These are phyloP conservation scores for Candida stauntonica DNA, from an alignment of 805 yeast genomes.

Conservation along the genomic window DNA sequence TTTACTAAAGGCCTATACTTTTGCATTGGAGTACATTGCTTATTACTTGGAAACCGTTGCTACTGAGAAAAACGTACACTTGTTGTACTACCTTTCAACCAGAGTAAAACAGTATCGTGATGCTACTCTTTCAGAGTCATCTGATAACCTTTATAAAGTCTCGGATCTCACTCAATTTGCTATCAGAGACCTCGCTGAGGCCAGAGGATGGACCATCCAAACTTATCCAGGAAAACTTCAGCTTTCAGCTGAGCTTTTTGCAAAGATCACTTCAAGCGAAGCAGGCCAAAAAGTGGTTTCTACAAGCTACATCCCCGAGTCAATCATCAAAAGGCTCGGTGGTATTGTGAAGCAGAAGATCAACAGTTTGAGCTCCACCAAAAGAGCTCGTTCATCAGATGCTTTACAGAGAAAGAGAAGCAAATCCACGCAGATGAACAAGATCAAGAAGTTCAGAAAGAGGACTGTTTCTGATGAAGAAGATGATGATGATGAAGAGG, in stretches of 20 bases:
- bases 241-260: slow-evolving; percentile 64
- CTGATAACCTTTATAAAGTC: slow-evolving; percentile 49
- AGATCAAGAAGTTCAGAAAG: slow-evolving; percentile 5
- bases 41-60: slow-evolving; percentile 60
- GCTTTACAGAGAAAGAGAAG: slow-evolving; percentile 14
- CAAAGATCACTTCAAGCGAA: slow-evolving; percentile 50
- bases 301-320: slow-evolving; percentile 52
- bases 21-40: slow-evolving; percentile 55
- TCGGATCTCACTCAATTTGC: slow-evolving; percentile 72
- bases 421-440: slow-evolving; percentile 11
- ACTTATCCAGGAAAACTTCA: slow-evolving; percentile 80
- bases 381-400: slow-evolving; percentile 13
- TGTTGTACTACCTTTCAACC: slow-evolving; percentile 71
- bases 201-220: slow-evolving; percentile 62
- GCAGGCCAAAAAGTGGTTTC: slow-evolving; percentile 57
- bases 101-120: slow-evolving; percentile 78
- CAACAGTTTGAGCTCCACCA: slow-evolving; percentile 22
- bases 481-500: slow-evolving; percentile 25
- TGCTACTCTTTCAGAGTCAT: slow-evolving; percentile 29
- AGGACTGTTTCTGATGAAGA: slow-evolving; percentile 15
- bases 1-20: slow-evolving; percentile 41
- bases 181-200: slow-evolving; percentile 52
- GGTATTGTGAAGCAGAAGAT: slow-evolving; percentile 31
- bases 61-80: slow-evolving; percentile 60
- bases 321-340: slow-evolving; percentile 35